Base-by-base conservation (phyloP, 2,329 filamentous ascomycete species). In the Arthrobotrys sphaeroides region DNA sequence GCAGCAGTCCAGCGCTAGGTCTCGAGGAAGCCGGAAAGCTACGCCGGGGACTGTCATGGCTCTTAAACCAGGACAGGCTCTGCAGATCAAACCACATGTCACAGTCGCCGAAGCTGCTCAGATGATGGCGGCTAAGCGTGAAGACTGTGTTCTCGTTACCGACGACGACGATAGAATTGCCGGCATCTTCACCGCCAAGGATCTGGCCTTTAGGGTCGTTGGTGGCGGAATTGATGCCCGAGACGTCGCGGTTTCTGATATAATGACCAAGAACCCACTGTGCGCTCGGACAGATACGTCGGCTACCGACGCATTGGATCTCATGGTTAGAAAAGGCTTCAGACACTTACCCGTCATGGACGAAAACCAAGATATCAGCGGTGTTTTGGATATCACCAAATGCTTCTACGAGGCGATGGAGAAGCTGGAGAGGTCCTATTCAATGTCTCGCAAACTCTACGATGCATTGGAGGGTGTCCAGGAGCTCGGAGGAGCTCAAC, bases 391-490 rank as follows among this genome's bases (percentile, higher is more conserved):
- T 83, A 99, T 99, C 80, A 99, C 95, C 69, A 99, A 98, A 84
- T 99, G 95, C 84, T 99, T 99, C 84, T 99, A 99, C 84, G 95
- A 99, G 84, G 95, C 95, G 45, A 99, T 99, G 95, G 95, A 99
- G 86, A 99, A 99, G 86, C 85, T 99, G 75, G 95, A 99, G 86
- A 91, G 95, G 60, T 95, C 95, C 59, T 99, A 99, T 83, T 93
- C 93, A 78, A 98, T 95, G 13, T 99, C 95, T n/a, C 90, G 95
- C 79, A 97, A 97, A 84, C 88, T 99, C 20, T 67, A 77, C 33
- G 95, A 98, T 85, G 95, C 95, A 33, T 85, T 99, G 72, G 95
- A 99, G 84, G 95, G 95, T 83, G 95, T 99, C 2, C 95, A 99
- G 84, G 95, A 99, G 83, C 87, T 99, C 36, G 95, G 95, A 42